A percentile compares a stretch with the other conserved stretches of the same genome.
Evolutionary conservation across 192 early-diverging fungal genomes (phyloP).

Genomic region (Coemansia sp.): DNA sequence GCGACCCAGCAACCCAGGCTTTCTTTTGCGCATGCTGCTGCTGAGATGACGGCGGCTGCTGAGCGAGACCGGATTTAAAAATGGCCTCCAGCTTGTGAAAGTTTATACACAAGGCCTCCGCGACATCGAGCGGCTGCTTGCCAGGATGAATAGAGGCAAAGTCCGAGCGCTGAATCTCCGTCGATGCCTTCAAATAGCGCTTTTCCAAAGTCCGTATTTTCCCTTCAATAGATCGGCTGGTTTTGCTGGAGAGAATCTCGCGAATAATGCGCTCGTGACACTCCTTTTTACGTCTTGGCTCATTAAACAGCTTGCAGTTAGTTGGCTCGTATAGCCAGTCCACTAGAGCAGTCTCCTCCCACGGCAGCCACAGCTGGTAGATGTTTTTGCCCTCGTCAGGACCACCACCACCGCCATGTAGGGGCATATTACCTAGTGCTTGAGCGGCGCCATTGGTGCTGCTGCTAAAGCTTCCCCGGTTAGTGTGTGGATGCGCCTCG

Average conservation of each 20-base stretch:
- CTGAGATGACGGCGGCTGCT: not conserved
- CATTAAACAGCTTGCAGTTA: conserved; percentile 50
- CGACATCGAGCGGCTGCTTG: conserved; percentile 41
- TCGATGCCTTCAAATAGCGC: conserved; percentile 34
- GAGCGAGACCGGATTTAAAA: conserved; percentile 29
- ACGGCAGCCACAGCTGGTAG: conserved; percentile 48
- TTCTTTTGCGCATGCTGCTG: not conserved
- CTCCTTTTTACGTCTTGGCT: conserved; percentile 51
- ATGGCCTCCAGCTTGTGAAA: conserved; percentile 46
- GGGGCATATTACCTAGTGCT: not conserved
- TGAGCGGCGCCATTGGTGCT: conserved; percentile 14
- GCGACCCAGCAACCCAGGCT: conserved; percentile 4
- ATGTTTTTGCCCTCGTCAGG: conserved; percentile 23
- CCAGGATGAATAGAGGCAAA: conserved; percentile 34
- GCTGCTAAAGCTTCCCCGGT: conserved; percentile 7
- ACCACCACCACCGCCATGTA: not conserved
- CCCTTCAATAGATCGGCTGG: conserved; percentile 52
- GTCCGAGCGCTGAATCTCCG: conserved; percentile 29
- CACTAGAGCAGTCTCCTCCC: conserved; percentile 44
- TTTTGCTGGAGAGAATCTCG: conserved; percentile 45
- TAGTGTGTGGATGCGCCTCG: conserved; percentile 15
- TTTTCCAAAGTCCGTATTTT: conserved; percentile 53
- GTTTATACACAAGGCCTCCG: conserved; percentile 37
- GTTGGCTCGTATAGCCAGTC: conserved; percentile 50
- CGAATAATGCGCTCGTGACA: conserved; percentile 52